phyloP scores from a whole-genome alignment of 2,329 filamentous ascomycete species.

The Ascochyta lentis region DNA sequence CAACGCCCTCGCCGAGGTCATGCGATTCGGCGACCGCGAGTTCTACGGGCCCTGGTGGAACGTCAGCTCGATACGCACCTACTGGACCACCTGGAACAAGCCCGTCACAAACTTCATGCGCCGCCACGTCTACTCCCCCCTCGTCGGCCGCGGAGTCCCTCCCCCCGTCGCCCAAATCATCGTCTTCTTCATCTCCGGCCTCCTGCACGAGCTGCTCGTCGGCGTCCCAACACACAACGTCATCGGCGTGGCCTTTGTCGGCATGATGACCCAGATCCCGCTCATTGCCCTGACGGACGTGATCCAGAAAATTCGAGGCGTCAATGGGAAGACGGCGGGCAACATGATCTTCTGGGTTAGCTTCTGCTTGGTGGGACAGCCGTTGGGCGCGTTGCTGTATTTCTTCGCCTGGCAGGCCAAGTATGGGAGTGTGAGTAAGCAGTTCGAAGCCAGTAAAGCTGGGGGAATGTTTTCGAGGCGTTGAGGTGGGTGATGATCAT shows the following conservation, averaged over 20 bases:
- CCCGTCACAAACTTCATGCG: conserved; percentile 98
- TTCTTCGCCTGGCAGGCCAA: conserved; percentile 99
- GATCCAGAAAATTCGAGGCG: conserved; percentile 78
- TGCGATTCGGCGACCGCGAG: conserved; percentile 87
- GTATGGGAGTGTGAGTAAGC: conserved; percentile 77
- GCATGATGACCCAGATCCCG: conserved; percentile 93
- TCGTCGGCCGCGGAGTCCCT: conserved; percentile 83
- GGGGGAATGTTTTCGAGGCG: conserved; percentile 31
- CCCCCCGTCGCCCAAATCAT: conserved; percentile 73
- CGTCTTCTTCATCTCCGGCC: conserved; percentile 87
- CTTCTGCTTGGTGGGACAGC: conserved; percentile 94
- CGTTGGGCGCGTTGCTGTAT: conserved; percentile 88
- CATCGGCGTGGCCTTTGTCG: conserved; percentile 88
- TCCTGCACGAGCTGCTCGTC: conserved; percentile 91
- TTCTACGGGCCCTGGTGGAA: conserved; percentile 99
- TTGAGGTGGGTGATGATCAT: not conserved
- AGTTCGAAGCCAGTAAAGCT: conserved; percentile 33
- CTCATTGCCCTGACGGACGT: conserved; percentile 82
- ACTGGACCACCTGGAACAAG: conserved; percentile 98
- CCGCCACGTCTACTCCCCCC: conserved; percentile 87
- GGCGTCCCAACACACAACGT: conserved; percentile 95
- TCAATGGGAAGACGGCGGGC: conserved; percentile 78
- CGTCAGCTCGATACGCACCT: conserved; percentile 74
- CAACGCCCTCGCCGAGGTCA: conserved; percentile 89
- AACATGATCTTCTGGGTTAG: conserved; percentile 97